Conservation (phyloP, 441 rosid genomes). For the Corymbia citriodora region DNA sequence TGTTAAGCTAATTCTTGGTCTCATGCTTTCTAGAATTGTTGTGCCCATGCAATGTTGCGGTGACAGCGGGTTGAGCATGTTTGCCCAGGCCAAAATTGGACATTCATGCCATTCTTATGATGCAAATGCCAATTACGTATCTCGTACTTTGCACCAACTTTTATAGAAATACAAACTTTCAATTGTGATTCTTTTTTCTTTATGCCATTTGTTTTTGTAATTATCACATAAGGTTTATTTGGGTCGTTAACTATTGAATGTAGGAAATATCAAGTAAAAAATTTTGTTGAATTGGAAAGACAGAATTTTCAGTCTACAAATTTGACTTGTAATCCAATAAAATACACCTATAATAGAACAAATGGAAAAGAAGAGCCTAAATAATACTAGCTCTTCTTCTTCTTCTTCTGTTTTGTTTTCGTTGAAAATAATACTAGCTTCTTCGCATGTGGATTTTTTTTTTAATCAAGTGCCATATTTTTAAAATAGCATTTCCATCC, state of each 20-base stretch:
- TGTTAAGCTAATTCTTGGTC: too few species aligned
- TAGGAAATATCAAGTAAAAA: not conserved
- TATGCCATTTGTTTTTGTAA: too few species aligned
- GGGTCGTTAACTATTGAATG: not conserved
- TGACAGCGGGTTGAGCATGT: not conserved
- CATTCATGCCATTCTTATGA: not conserved
- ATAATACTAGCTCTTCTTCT: not conserved
- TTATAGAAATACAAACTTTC: not conserved
- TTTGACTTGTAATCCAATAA: not conserved
- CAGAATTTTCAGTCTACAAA: not conserved
- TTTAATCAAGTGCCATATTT: too few species aligned
- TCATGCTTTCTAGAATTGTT: not conserved
- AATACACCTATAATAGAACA: not conserved
- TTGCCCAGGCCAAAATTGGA: not conserved
- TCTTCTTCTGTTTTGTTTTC: too few species aligned
- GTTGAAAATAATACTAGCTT: too few species aligned
- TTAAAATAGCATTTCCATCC: too few species aligned
- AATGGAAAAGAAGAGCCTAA: not conserved
- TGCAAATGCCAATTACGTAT: not conserved
- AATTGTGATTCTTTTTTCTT: not conserved
- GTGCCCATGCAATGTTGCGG: not conserved
- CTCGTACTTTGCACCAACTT: not conserved
- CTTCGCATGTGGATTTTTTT: not conserved
- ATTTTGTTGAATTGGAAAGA: not conserved
- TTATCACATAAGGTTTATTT: not conserved